Conservation (phyloP, 306 rosid species). For the Malus fusca region DNA sequence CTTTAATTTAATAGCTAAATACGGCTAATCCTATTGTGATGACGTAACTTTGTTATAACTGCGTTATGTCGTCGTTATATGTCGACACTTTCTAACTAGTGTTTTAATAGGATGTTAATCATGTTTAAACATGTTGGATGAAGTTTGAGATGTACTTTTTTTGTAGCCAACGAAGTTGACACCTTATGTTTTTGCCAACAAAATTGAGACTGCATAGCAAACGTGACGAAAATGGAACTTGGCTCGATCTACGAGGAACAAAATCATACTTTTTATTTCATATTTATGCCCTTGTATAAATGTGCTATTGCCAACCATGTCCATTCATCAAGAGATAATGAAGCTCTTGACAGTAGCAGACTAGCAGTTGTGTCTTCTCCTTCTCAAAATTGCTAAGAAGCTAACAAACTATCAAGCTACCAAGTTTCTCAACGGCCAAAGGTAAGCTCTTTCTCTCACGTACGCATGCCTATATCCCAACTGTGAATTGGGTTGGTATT, state of each 20-base stretch:
- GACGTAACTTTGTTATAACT: too few relatives aligned
- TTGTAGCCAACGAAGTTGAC: too few relatives aligned
- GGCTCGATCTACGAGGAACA: too few relatives aligned
- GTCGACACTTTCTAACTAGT: too few relatives aligned
- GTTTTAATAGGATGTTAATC: too few relatives aligned
- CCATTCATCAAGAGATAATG: background rate
- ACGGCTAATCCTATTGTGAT: rapidly evolving
- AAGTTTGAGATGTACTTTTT: too few relatives aligned
- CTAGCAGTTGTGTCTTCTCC: background rate
- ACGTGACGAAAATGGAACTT: too few relatives aligned
- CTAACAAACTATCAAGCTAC: background rate
- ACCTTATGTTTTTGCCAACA: too few relatives aligned
- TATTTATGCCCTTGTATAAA: background rate
- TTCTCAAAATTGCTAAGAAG: background rate
- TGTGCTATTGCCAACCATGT: background rate
- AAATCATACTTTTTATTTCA: too few relatives aligned
- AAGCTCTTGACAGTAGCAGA: background rate
- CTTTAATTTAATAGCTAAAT: rapidly evolving
- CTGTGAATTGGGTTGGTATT: background rate
- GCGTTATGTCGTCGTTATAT: background rate
- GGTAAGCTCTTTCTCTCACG: background rate
- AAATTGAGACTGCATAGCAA: too few relatives aligned
- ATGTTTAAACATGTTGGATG: too few relatives aligned
- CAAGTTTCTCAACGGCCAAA: background rate
- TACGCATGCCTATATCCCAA: background rate